phyloP scores from a whole-genome alignment of 2,329 filamentous ascomycete species.

The Macroventuria anomochaeta region DNA sequence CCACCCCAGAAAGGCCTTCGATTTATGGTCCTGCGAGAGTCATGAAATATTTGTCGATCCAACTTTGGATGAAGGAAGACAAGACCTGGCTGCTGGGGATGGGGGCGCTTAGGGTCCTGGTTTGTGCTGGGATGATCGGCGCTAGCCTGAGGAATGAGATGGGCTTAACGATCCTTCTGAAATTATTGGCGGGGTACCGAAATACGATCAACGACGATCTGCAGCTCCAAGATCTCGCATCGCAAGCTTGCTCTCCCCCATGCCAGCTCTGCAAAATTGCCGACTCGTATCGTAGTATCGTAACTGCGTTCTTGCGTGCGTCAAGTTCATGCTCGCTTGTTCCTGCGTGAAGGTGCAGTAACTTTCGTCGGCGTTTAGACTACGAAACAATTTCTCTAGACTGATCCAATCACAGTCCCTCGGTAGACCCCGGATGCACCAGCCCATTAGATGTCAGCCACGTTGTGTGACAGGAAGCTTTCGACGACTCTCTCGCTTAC shows the following conservation, averaged over 20 bases:
- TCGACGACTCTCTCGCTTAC: conserved; percentile 3
- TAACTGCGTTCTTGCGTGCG: not conserved
- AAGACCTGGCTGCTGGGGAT: conserved; percentile 1
- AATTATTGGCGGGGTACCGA: not conserved
- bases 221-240: not conserved
- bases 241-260: not conserved
- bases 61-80: not conserved
- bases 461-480: conserved; percentile 10
- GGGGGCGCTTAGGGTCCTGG: not conserved
- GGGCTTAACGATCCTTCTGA: conserved; percentile 9
- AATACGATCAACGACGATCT: not conserved
- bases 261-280: not conserved
- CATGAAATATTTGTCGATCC: conserved; percentile 1
- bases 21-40: conserved; percentile 1
- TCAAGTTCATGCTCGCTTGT: conserved; percentile 1
- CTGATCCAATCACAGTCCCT: not conserved
- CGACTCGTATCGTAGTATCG: not conserved
- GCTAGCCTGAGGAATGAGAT: conserved; percentile 4
- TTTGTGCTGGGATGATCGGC: conserved; percentile 5
- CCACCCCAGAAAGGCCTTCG: not conserved
- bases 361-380: conserved; percentile 15
- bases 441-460: conserved; percentile 3
- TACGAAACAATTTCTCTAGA: conserved; percentile 1
- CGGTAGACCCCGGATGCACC: not conserved
- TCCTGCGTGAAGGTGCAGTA: conserved; percentile 7